Base-by-base conservation (phyloP, 345 rosid species). In the Hypericum perforatum region DNA sequence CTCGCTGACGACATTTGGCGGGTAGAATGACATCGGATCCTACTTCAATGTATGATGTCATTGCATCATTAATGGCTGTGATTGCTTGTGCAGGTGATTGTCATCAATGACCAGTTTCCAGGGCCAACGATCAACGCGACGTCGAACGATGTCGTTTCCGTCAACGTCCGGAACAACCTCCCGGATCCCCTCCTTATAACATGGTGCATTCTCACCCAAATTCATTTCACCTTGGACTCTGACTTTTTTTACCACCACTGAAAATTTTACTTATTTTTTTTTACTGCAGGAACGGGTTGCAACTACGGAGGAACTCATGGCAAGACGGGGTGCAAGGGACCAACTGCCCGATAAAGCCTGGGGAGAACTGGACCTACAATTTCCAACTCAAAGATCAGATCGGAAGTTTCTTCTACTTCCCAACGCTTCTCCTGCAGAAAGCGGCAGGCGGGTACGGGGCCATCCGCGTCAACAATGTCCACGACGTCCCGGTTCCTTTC, bases 301-400 rank as follows among this genome's bases (percentile, higher is more conserved):
- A 74, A 45, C 43, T 57, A 43, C 61, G 74, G 42, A 70, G 48
- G 58, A 67, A 59, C 49, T 75, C 76, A 14, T 75, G 79, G 76
- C 74, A 75, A 59, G 76, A 75, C 62, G 74, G 76, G 15, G 68
- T 75, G 13, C 61, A 57, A 43, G 79, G 57, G 61, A 70, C 74
- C 1, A 75, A 75, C 39, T 75, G 76, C 37, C 74, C 71, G 0
- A 59, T 68, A 7, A 55, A 7, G 9, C 62, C 74, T 5, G 63
- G 68, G 6, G 44, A 44, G 37, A 71, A 59, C 42, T 71, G 68
- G 66, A 75, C 71, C 0, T 75, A 71, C 45, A 55, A 52, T 43
- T 67, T 67, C 36, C 66, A 67, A 47, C 2, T 59, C 5, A 67
- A 71, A 49, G 79, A 75, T 53, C 76, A 75, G 57, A 68, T 75